A percentile compares a stretch with the other conserved stretches of the same genome.
Evolutionary conservation across 208 protist species (phyloP).

Genomic region (Phytomonas francai): DNA sequence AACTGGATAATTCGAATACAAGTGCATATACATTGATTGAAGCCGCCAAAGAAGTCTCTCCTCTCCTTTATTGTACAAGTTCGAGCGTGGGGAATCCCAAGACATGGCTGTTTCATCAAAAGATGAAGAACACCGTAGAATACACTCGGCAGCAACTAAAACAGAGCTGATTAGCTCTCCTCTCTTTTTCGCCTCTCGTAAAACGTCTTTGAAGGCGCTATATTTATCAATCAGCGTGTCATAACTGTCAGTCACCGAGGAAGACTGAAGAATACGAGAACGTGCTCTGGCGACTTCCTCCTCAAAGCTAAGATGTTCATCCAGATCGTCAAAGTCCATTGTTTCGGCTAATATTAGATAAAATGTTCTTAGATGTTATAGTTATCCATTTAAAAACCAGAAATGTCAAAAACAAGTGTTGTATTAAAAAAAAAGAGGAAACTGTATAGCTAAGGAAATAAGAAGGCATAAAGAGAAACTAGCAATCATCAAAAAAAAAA

Average conservation of each 20-base stretch:
- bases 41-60: background rate
- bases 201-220: background rate
- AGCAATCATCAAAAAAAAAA: background rate
- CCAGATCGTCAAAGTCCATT: constrained; percentile 7
- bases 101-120: background rate
- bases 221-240: background rate
- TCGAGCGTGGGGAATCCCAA: background rate
- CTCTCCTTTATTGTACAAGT: background rate
- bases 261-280: background rate
- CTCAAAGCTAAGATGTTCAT: background rate
- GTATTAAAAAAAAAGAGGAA: background rate
- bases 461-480: background rate
- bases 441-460: background rate
- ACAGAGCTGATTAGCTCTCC: background rate
- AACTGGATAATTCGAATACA: constrained; percentile 10
- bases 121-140: background rate
- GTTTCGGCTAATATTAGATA: background rate
- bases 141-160: background rate
- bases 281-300: background rate
- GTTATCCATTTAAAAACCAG: background rate
- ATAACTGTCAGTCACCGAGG: background rate
- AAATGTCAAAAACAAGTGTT: background rate
- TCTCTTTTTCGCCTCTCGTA: background rate
- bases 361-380: background rate
- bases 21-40: background rate